A percentile compares a stretch with the other conserved stretches of the same genome.
Evolutionary conservation across 352 stramenopile species (phyloP).

Genomic region (Saprolegnia diclina): DNA sequence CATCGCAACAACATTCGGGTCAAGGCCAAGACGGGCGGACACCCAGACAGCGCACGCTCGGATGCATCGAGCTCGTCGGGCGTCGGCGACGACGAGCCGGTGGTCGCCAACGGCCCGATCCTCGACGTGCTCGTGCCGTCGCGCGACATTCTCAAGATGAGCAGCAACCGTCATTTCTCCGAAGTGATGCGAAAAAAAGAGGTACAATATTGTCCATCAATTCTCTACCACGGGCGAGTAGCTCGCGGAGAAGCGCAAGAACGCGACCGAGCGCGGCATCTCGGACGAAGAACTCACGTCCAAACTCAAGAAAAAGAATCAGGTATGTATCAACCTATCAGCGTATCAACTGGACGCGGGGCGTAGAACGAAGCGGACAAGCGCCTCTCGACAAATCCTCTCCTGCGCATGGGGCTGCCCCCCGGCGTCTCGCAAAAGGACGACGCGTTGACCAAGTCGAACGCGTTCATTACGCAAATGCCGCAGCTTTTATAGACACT

Average conservation of each 20-base stretch:
- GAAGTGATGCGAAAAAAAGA: constrained; percentile 80
- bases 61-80: constrained; percentile 36
- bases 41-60: constrained; percentile 50
- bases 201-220: constrained; percentile 33
- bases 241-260: constrained; percentile 67
- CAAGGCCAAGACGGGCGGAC: constrained; percentile 32
- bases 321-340: constrained; percentile 30
- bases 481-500: constrained; percentile 23
- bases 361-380: constrained; percentile 45
- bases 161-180: constrained; percentile 70
- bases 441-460: constrained; percentile 39
- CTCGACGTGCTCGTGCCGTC: constrained; percentile 62
- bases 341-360: background rate
- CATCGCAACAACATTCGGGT: constrained; percentile 79
- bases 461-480: constrained; percentile 62
- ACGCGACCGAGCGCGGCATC: constrained; percentile 71
- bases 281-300: constrained; percentile 78
- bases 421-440: constrained; percentile 36
- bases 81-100: constrained; percentile 28
- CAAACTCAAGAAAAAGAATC: constrained; percentile 69
- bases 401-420: constrained; percentile 34
- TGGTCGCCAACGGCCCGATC: background rate
- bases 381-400: constrained; percentile 61
- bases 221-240: constrained; percentile 30
- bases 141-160: constrained; percentile 82